Percentiles rank a stretch among this genome's conserved stretches.
Conservation (phyloP, 1,284 basidiomycete species). For the Trichosporon coremiiforme region DNA sequence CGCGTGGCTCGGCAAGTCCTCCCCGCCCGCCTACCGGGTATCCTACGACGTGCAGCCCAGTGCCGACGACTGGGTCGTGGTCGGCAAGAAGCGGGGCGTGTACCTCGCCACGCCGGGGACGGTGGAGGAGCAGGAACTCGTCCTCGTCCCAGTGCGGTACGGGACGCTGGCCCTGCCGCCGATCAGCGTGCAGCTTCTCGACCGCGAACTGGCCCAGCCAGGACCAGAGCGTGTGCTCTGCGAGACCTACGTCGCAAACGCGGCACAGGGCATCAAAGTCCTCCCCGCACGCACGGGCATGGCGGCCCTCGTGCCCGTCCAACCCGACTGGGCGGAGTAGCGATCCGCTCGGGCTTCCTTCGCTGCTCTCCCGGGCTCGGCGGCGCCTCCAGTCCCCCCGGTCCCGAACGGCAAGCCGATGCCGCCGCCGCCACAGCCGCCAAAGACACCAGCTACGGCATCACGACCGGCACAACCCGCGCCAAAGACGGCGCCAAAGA, state of each 20-base stretch:
- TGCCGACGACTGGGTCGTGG: conserved; percentile 49
- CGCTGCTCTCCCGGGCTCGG: too few relatives aligned
- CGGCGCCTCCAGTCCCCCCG: too few relatives aligned
- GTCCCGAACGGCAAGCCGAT: background rate
- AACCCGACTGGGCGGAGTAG: conserved; percentile 27
- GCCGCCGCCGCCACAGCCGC: too few relatives aligned
- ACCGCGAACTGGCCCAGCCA: conserved; percentile 6
- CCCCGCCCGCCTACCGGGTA: conserved; percentile 26
- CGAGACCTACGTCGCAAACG: conserved; percentile 55
- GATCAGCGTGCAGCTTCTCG: conserved; percentile 38
- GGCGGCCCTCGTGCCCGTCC: conserved; percentile 45
- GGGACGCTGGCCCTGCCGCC: conserved; percentile 46
- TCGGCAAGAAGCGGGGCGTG: conserved; percentile 50
- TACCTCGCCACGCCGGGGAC: conserved; percentile 35
- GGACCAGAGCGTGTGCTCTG: conserved; percentile 32
- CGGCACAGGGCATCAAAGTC: conserved; percentile 47
- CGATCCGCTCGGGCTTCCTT: background rate
- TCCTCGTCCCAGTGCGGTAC: conserved; percentile 48
- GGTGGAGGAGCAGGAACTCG: conserved; percentile 35
- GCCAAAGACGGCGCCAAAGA: too few relatives aligned
- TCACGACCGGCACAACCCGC: too few relatives aligned
- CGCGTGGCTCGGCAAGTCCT: conserved; percentile 40
- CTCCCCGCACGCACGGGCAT: conserved; percentile 45
- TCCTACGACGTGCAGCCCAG: conserved; percentile 46
- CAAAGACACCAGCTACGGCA: too few relatives aligned